Evolutionary conservation across 2,329 filamentous ascomycete genomes (phyloP).

Genomic region (Metarhizium humberi): DNA sequence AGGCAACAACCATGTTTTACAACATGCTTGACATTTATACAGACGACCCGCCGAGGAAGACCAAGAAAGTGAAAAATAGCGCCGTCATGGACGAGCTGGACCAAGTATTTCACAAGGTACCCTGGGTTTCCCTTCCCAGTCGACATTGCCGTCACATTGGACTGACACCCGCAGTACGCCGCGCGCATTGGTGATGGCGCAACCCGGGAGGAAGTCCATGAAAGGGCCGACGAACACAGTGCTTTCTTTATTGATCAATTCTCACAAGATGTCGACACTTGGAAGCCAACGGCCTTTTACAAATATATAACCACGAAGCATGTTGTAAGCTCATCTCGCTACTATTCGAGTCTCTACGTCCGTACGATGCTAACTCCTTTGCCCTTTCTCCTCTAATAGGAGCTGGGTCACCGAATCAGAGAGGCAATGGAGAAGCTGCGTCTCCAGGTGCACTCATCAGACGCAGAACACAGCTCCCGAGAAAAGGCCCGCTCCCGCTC

Average conservation of each 20-base stretch:
- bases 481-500: conserved; percentile 5
- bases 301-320: conserved; percentile 35
- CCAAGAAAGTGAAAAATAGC: conserved; percentile 19
- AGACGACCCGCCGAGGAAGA: conserved; percentile 19
- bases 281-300: conserved; percentile 37
- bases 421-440: conserved; percentile 14
- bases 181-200: conserved; percentile 42
- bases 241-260: conserved; percentile 45
- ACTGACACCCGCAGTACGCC: conserved; percentile 32
- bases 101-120: conserved; percentile 20
- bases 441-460: conserved; percentile 9
- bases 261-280: conserved; percentile 28
- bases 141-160: not conserved
- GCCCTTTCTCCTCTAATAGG: conserved; percentile 10
- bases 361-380: not conserved
- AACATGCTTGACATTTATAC: conserved; percentile 48
- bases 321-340: conserved; percentile 23
- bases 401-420: conserved; percentile 14
- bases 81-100: conserved; percentile 19
- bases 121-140: not conserved
- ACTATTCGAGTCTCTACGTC: conserved; percentile 1
- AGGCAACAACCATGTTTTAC: conserved; percentile 57
- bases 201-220: conserved; percentile 38
- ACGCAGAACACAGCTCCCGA: conserved; percentile 9
- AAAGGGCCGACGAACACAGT: conserved; percentile 38